These are phyloP conservation scores for Carallia pectinifolia DNA, from an alignment of 345 rosid species.

Conservation along the genomic window DNA sequence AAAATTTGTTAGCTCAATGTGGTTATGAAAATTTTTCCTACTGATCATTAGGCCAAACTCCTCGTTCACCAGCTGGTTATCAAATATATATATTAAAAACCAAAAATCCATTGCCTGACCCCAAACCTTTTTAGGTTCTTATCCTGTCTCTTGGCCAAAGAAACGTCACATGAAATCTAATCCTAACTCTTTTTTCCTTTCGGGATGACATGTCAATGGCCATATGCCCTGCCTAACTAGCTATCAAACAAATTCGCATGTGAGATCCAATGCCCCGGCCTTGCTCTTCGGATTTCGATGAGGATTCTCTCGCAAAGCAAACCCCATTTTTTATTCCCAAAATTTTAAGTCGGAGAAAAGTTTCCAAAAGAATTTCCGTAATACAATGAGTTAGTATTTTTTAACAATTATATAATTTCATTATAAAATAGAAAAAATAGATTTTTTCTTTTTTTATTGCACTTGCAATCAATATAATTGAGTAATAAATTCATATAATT, in stretches of 20 bases:
- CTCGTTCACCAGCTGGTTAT: slow-evolving; percentile 19
- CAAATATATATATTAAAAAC: slow-evolving; percentile 13
- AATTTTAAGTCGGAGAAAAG: too few species aligned
- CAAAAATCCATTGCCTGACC: slow-evolving; percentile 22
- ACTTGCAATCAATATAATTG: too few species aligned
- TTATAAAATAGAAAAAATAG: too few species aligned
- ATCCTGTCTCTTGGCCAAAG: slow-evolving; percentile 25
- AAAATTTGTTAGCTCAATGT: slow-evolving; percentile 18
- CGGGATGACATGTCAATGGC: too few species aligned
- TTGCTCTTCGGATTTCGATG: neutral
- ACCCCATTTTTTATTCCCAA: neutral
- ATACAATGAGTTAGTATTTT: too few species aligned
- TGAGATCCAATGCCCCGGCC: neutral
- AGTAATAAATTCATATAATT: too few species aligned
- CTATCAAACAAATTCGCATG: neutral
- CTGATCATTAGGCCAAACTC: slow-evolving; percentile 26
- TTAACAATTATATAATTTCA: too few species aligned
- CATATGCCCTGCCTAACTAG: neutral
- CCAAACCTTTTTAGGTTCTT: slow-evolving; percentile 12
- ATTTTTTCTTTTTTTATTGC: too few species aligned
- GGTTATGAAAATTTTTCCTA: slow-evolving; percentile 23
- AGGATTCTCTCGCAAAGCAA: neutral
- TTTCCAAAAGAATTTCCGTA: too few species aligned
- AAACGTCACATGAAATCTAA: neutral
- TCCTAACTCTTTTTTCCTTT: too few species aligned